Percentiles rank a stretch among this genome's conserved stretches.
These are phyloP conservation scores for Phytophthora citrophthora DNA, from an alignment of 352 stramenopile genomes.

Conservation along the genomic window DNA sequence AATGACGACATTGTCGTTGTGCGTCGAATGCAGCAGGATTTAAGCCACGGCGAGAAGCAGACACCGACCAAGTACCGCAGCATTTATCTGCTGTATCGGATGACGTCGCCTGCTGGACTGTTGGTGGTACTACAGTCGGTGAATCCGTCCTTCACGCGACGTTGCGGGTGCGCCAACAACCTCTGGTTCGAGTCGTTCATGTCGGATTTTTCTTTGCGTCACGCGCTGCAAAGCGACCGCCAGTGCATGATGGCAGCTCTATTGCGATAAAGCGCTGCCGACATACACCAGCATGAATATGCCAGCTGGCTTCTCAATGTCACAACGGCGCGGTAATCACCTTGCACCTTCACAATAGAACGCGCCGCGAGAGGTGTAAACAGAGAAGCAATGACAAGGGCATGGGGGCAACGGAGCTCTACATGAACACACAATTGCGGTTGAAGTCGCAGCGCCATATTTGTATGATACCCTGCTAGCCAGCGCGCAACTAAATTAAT, in stretches of 20 bases:
- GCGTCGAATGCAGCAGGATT: conserved; percentile 39
- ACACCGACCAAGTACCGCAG: conserved; percentile 41
- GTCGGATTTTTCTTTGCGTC: conserved; percentile 5
- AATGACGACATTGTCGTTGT: conserved; percentile 47
- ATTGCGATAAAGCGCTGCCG: too few relatives aligned
- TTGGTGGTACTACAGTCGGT: conserved; percentile 44
- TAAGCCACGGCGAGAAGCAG: conserved; percentile 26
- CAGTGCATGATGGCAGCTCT: too few relatives aligned
- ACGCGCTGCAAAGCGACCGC: too few relatives aligned
- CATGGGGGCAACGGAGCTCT: too few relatives aligned
- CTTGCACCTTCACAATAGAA: too few relatives aligned
- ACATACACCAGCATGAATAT: too few relatives aligned
- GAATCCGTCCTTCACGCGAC: conserved; percentile 38
- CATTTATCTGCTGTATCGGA: conserved; percentile 43
- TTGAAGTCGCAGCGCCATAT: background rate
- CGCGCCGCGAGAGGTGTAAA: too few relatives aligned
- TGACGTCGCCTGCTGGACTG: conserved; percentile 31
- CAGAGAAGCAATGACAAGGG: too few relatives aligned
- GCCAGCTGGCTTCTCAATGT: too few relatives aligned
- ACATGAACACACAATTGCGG: too few relatives aligned
- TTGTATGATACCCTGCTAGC: background rate
- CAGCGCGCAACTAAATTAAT: conserved; percentile 9
- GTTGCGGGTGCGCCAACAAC: conserved; percentile 39
- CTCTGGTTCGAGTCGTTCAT: conserved; percentile 45
- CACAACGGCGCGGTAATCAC: too few relatives aligned